Evolutionary conservation across 2,329 filamentous ascomycete genomes (phyloP).

Genomic region (Bipolaris sorokiniana): DNA sequence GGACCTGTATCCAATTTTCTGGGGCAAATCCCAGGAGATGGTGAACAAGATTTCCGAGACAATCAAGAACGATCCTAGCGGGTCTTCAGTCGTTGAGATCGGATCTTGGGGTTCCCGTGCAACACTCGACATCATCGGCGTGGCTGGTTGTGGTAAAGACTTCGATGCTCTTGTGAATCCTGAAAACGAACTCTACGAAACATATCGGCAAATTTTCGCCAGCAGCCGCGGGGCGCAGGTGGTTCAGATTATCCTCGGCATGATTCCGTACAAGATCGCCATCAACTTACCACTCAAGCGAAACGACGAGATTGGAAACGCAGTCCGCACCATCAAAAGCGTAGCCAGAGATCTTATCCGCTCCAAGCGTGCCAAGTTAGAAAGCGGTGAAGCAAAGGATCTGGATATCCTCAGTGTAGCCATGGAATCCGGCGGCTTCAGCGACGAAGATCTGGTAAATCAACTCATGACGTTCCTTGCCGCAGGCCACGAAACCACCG

Average conservation of each 20-base stretch:
- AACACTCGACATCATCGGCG: conserved; percentile 65
- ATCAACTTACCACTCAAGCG: conserved; percentile 69
- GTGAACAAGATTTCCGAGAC: conserved; percentile 41
- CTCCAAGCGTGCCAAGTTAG: conserved; percentile 68
- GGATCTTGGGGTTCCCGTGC: conserved; percentile 57
- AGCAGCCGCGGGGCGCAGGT: conserved; percentile 58
- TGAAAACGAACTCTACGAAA: conserved; percentile 59
- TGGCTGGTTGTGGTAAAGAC: conserved; percentile 63
- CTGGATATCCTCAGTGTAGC: conserved; percentile 83
- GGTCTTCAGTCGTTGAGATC: conserved; percentile 51
- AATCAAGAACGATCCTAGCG: conserved; percentile 30
- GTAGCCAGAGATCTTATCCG: conserved; percentile 72
- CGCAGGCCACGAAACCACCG: conserved; percentile 67
- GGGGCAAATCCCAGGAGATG: conserved; percentile 56
- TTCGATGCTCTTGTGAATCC: conserved; percentile 60
- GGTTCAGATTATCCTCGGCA: conserved; percentile 63
- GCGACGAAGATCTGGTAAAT: conserved; percentile 79
- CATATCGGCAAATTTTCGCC: conserved; percentile 59
- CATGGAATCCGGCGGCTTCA: conserved; percentile 75
- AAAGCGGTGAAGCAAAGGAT: conserved; percentile 55
- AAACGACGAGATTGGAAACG: conserved; percentile 59
- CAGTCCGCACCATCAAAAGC: conserved; percentile 55
- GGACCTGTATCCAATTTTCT: conserved; percentile 57
- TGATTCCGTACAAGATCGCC: conserved; percentile 69
- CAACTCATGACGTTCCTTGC: conserved; percentile 91